Conservation (phyloP, 2,329 filamentous ascomycete genomes). For the Penicillium sp. region DNA sequence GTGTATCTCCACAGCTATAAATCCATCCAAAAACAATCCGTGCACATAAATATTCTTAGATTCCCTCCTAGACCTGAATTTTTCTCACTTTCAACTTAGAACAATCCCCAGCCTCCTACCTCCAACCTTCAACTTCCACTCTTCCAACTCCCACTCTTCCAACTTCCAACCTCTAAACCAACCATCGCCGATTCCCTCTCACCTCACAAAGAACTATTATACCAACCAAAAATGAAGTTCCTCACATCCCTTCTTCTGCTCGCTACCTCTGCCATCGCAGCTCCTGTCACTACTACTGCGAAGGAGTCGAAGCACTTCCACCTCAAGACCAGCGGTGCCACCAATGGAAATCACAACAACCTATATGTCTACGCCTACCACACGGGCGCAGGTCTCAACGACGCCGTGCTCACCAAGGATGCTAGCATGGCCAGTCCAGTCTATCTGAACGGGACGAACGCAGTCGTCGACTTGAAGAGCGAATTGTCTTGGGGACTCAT, state of each 20-base stretch:
- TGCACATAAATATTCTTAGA: neutral
- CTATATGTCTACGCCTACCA: constrained; percentile 41
- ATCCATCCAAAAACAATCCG: neutral
- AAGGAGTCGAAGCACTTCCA: constrained; percentile 27
- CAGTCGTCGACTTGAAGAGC: constrained; percentile 30
- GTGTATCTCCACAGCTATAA: neutral
- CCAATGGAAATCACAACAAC: constrained; percentile 30
- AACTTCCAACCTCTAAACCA: neutral
- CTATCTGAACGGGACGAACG: constrained; percentile 35
- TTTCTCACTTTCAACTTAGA: neutral
- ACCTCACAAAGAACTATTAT: neutral
- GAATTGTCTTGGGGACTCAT: constrained; percentile 34
- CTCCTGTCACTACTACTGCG: constrained; percentile 20
- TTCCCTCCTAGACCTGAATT: neutral
- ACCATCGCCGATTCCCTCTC: neutral
- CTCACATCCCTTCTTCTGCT: constrained; percentile 29
- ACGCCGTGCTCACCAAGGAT: constrained; percentile 34
- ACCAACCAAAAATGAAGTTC: constrained; percentile 28
- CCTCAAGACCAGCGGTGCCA: constrained; percentile 34
- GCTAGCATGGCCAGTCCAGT: constrained; percentile 22
- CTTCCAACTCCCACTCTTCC: neutral
- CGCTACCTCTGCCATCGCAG: constrained; percentile 28
- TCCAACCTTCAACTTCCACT: neutral
- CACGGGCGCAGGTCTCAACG: constrained; percentile 41
- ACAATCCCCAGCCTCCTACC: neutral